Evolutionary conservation across 176 grass and related monocot genomes (phyloP).

Genomic region (Urochloa ruziziensis): DNA sequence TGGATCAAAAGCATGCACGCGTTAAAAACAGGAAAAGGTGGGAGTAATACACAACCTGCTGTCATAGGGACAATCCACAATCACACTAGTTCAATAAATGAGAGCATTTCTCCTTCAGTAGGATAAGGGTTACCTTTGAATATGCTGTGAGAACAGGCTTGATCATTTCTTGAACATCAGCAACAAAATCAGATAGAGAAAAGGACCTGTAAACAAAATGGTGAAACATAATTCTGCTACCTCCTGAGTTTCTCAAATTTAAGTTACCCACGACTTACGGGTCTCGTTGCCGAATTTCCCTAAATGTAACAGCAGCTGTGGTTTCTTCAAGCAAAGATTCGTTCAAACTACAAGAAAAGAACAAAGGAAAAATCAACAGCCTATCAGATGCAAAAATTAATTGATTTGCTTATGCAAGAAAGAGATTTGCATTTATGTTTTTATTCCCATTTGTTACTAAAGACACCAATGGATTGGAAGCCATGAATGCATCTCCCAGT

Average conservation of each 20-base stretch:
- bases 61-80: neutral
- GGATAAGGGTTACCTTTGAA: conserved; percentile 59
- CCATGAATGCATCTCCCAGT: conserved; percentile 18
- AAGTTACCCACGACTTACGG: conserved; percentile 65
- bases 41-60: neutral
- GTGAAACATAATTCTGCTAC: conserved; percentile 22
- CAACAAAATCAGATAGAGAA: conserved; percentile 88
- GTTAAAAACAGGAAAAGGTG: too few species aligned
- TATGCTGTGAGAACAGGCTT: conserved; percentile 87
- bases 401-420: conserved; percentile 6
- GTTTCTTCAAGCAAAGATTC: conserved; percentile 96
- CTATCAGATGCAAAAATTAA: neutral
- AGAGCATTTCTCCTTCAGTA: neutral
- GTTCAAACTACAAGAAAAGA: conserved; percentile 65
- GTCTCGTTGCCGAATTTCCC: conserved; percentile 81
- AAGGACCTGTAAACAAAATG: conserved; percentile 61
- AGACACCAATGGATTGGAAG: neutral
- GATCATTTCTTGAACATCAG: conserved; percentile 92
- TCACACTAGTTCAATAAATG: neutral
- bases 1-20: too few species aligned
- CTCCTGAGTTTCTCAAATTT: conserved; percentile 22
- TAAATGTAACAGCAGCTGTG: conserved; percentile 77
- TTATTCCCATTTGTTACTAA: conserved; percentile 5
- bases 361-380: conserved; percentile 3
- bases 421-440: neutral